phyloP scores from a whole-genome alignment of 495 filamentous ascomycete genomes.

The Xylaria acuta region DNA sequence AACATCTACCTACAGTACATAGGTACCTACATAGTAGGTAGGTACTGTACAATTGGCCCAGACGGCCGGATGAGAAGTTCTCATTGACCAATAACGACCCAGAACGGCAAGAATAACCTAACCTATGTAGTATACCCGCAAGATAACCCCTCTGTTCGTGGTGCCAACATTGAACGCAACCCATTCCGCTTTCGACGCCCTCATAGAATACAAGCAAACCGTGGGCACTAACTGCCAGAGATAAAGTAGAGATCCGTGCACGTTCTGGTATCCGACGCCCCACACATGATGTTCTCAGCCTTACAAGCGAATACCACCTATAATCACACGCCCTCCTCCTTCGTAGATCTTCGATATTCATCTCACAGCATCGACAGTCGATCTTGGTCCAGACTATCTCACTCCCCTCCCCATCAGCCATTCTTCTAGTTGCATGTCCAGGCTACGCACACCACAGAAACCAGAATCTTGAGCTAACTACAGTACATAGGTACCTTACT shows the following conservation, averaged over 20 bases:
- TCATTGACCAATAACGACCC: constrained; percentile 9
- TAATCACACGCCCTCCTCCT: constrained; percentile 18
- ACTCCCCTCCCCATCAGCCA: not conserved
- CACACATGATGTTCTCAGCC: constrained; percentile 1
- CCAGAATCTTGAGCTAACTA: not conserved
- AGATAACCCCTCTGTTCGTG: no score
- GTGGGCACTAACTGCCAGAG: not conserved
- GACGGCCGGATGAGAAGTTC: not conserved
- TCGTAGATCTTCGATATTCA: constrained; percentile 8
- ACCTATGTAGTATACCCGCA: no score
- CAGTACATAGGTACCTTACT: constrained; percentile 6
- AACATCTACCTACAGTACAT: no score
- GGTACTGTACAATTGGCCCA: constrained; percentile 8
- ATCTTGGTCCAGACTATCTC: constrained; percentile 5
- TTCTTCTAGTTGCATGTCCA: not conserved
- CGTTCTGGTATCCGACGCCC: not conserved
- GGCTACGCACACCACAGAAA: not conserved
- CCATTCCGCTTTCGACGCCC: constrained; percentile 2
- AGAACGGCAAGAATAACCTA: not conserved
- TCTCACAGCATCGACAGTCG: not conserved
- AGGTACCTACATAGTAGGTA: not conserved
- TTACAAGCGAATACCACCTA: constrained; percentile 14
- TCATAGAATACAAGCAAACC: not conserved
- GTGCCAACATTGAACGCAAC: constrained; percentile 6
- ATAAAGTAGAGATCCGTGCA: not conserved